Percentiles rank a stretch among this genome's conserved stretches.
phyloP scores from a whole-genome alignment of 805 yeast species.

The Spathaspora girioi region DNA sequence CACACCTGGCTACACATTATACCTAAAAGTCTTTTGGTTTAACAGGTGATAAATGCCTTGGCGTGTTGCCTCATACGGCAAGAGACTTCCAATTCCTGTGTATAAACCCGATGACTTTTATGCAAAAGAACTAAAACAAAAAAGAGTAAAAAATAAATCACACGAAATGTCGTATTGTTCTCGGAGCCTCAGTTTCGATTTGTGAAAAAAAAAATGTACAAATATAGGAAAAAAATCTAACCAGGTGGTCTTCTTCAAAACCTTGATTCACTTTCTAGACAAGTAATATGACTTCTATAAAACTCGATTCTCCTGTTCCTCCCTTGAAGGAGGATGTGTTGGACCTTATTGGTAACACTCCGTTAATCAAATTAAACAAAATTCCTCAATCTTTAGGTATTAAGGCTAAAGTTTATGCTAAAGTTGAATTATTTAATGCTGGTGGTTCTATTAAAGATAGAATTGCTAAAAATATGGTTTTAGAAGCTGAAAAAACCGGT shows the following conservation, averaged over 20 bases:
- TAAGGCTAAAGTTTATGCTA: conserved; percentile 68
- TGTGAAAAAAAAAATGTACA: neutral
- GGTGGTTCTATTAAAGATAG: conserved; percentile 91
- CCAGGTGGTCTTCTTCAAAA: neutral
- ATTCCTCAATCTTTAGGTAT: conserved; percentile 75
- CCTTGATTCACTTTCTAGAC: neutral
- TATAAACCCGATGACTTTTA: neutral
- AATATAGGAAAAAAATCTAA: neutral
- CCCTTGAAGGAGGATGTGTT: conserved; percentile 52
- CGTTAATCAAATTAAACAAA: conserved; percentile 68
- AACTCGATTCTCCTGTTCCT: conserved; percentile 17
- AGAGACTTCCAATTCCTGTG: neutral
- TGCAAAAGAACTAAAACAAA: neutral
- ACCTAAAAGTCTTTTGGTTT: too few species aligned
- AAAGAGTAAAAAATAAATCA: neutral
- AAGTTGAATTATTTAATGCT: conserved; percentile 79
- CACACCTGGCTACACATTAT: too few species aligned
- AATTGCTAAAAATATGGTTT: conserved; percentile 82
- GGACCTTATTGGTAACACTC: conserved; percentile 84
- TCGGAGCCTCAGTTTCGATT: neutral
- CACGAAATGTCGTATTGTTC: neutral
- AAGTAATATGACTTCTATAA: neutral
- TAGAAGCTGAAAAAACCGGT: conserved; percentile 77
- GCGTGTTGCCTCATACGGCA: neutral
- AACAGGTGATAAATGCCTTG: neutral